Percentiles rank a stretch among this genome's conserved stretches.
phyloP scores from a whole-genome alignment of 352 stramenopile genomes.

The Pythium inflatum region DNA sequence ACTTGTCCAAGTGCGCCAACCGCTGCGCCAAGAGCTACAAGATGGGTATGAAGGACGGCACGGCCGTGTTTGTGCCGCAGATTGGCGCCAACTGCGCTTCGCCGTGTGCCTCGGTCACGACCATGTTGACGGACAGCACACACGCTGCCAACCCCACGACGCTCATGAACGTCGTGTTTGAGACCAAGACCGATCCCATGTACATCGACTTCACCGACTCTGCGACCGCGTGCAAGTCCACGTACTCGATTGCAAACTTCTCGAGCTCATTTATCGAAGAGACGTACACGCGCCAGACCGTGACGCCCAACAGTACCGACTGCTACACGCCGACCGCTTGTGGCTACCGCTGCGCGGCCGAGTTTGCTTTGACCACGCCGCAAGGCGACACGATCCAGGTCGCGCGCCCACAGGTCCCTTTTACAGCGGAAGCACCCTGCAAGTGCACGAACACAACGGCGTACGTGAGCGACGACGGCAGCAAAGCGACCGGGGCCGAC shows the following conservation, averaged over 20 bases:
- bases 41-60: not conserved
- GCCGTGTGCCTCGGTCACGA: not conserved
- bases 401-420: not conserved
- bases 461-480: not conserved
- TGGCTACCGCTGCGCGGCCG: not conserved
- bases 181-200: not conserved
- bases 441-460: not conserved
- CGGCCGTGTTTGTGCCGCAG: not conserved
- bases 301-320: not conserved
- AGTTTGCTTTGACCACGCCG: not conserved
- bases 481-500: not conserved
- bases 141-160: not conserved
- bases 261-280: not conserved
- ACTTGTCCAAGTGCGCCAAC: not conserved
- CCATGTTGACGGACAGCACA: not conserved
- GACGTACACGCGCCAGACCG: constrained; percentile 5
- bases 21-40: constrained; percentile 4
- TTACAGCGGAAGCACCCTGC: too few species aligned
- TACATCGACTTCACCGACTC: not conserved
- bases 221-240: not conserved
- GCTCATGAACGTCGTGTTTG: not conserved
- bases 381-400: not conserved
- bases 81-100: not conserved
- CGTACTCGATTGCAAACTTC: not conserved
- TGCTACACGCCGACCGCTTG: not conserved